Evolutionary conservation across 2,329 filamentous ascomycete genomes (phyloP).

Genomic region (Sclerotinia spermophila): DNA sequence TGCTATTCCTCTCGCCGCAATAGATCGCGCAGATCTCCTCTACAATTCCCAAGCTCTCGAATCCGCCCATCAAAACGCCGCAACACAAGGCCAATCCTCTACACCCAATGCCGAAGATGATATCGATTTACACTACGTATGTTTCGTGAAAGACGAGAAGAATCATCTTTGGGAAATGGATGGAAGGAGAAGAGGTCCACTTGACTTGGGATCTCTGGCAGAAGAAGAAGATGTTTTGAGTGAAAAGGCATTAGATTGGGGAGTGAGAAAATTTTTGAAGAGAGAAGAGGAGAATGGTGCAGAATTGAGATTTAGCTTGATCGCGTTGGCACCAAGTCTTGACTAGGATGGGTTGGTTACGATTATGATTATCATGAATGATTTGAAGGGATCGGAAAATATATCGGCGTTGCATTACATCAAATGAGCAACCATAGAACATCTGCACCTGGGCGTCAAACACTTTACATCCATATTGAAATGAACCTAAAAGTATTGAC

Average conservation of each 20-base stretch:
- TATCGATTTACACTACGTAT: constrained; percentile 91
- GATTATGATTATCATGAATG: not conserved
- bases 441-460: not conserved
- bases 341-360: constrained; percentile 21
- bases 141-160: constrained; percentile 74
- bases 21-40: constrained; percentile 67
- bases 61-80: constrained; percentile 75
- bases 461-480: not conserved
- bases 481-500: not conserved
- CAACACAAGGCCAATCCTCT: constrained; percentile 70
- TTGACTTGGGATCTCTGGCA: constrained; percentile 42
- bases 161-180: constrained; percentile 69
- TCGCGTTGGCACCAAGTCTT: constrained; percentile 31
- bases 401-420: constrained; percentile 6
- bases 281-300: constrained; percentile 30
- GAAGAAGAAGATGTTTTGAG: constrained; percentile 69
- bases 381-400: not conserved
- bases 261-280: constrained; percentile 44
- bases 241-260: constrained; percentile 70
- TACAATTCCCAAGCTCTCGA: constrained; percentile 78
- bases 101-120: constrained; percentile 73
- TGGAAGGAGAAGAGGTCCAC: constrained; percentile 63
- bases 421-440: not conserved
- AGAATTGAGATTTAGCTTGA: constrained; percentile 35
- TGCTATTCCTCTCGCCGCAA: constrained; percentile 67